These are phyloP conservation scores for Craspedostauros australis DNA, from an alignment of 108 stramenopile genomes.

Conservation along the genomic window DNA sequence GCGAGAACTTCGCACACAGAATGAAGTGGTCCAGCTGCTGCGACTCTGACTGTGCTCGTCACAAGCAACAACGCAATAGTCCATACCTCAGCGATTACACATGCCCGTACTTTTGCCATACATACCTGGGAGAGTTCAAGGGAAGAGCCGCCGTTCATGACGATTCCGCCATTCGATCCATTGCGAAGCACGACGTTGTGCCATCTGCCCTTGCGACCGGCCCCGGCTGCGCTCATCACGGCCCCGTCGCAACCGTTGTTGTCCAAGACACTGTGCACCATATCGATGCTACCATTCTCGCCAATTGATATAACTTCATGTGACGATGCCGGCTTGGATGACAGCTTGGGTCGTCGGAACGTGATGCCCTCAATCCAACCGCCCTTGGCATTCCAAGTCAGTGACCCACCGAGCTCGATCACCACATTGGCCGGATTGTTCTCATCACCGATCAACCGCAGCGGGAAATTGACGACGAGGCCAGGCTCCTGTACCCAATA, in stretches of 20 bases:
- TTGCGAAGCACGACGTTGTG: constrained; percentile 16
- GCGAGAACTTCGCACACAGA: too few relatives aligned
- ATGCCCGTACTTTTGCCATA: too few relatives aligned
- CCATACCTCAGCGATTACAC: too few relatives aligned
- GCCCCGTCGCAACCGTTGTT: constrained; percentile 51
- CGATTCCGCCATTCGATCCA: constrained; percentile 10
- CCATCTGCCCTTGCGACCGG: constrained; percentile 15
- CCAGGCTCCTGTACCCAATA: constrained; percentile 75
- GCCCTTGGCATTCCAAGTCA: constrained; percentile 53
- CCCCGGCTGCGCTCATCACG: constrained; percentile 12
- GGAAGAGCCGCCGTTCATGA: neutral
- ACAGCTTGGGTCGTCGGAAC: constrained; percentile 66
- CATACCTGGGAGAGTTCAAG: neutral
- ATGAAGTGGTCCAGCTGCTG: too few relatives aligned
- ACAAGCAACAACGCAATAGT: too few relatives aligned
- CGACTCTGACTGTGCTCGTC: too few relatives aligned
- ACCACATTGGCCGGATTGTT: constrained; percentile 74
- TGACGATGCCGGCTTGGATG: constrained; percentile 19
- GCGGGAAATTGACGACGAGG: constrained; percentile 42
- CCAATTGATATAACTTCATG: constrained; percentile 45
- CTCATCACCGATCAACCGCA: constrained; percentile 78
- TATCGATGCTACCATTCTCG: constrained; percentile 40
- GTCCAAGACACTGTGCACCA: constrained; percentile 60
- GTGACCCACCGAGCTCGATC: constrained; percentile 71
- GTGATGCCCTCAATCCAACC: constrained; percentile 81